Percentiles rank a stretch among this genome's conserved stretches.
Evolutionary conservation across 2,329 filamentous ascomycete genomes (phyloP).

Genomic region (Phaeophleospora eucalypticola): DNA sequence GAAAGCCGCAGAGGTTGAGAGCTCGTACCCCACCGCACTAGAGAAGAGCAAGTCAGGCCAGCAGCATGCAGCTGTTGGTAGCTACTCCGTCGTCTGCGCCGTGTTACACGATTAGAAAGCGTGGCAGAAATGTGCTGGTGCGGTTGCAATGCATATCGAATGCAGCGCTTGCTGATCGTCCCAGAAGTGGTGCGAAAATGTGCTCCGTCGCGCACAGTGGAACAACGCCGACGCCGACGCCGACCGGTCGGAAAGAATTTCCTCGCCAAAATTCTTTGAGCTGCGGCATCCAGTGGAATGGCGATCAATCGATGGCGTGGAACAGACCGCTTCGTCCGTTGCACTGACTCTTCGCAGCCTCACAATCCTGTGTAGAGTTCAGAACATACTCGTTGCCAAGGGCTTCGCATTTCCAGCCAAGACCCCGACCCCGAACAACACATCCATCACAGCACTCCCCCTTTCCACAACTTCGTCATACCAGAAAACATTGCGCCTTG

Average conservation of each 20-base stretch:
- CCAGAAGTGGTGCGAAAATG: no score
- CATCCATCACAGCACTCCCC: no score
- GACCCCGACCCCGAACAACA: background rate
- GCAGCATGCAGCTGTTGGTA: no score
- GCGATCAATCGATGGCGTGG: no score
- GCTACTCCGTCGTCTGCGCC: background rate
- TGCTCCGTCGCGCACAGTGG: no score
- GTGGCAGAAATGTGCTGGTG: background rate
- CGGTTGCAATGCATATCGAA: background rate
- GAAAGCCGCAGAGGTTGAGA: no score
- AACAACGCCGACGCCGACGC: background rate
- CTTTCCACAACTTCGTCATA: no score
- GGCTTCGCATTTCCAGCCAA: background rate
- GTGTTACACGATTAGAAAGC: background rate
- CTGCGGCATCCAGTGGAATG: no score
- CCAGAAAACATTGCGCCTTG: no score
- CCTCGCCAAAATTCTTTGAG: no score
- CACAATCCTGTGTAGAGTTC: background rate
- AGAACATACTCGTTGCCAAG: background rate
- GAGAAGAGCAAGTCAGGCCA: no score
- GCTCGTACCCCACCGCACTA: background rate
- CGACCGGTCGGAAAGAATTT: background rate
- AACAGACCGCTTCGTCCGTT: background rate
- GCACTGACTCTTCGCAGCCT: background rate
- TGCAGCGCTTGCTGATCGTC: background rate